phyloP scores from a whole-genome alignment of 306 rosid genomes.

The Rubus idaeus region DNA sequence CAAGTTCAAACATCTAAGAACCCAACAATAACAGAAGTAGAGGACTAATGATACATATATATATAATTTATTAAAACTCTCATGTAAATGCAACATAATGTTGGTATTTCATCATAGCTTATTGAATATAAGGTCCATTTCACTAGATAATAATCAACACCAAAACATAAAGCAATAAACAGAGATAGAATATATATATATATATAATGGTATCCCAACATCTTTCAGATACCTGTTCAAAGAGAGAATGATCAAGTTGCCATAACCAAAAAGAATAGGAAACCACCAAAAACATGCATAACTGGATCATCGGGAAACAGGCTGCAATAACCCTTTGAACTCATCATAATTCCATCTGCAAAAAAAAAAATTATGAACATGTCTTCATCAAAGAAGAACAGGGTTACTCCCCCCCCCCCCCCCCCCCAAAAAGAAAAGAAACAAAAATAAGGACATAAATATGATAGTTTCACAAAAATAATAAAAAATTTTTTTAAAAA shows the following conservation, averaged over 20 bases:
- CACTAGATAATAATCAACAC: not conserved
- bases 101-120: not conserved
- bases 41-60: not conserved
- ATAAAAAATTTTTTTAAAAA: no score
- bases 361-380: not conserved
- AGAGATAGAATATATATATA: not conserved
- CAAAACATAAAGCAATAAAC: not conserved
- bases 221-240: conserved; percentile 13
- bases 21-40: not conserved
- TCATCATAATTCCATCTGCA: conserved; percentile 82
- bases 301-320: conserved; percentile 48
- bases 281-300: conserved; percentile 19
- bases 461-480: not conserved
- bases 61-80: not conserved
- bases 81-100: not conserved
- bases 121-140: not conserved
- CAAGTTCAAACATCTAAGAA: conserved; percentile 9
- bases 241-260: conserved; percentile 39
- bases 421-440: no score
- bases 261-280: conserved; percentile 9
- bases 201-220: not conserved
- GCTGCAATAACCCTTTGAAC: conserved; percentile 62
- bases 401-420: no score
- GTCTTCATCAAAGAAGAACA: no score
- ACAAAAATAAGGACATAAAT: not conserved